These are phyloP conservation scores for Cryptococcus sp. DNA, from an alignment of 1,284 basidiomycete genomes.

Conservation along the genomic window DNA sequence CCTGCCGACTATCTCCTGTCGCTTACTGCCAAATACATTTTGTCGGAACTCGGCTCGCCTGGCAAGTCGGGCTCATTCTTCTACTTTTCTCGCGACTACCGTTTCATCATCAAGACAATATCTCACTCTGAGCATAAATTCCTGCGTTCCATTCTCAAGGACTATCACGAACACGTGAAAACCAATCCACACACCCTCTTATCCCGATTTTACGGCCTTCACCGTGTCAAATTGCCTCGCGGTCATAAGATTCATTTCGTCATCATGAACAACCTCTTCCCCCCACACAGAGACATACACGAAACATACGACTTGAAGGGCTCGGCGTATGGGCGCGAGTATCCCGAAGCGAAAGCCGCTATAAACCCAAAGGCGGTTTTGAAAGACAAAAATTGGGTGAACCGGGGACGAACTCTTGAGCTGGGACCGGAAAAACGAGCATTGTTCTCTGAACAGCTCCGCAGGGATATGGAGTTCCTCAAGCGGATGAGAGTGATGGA, in stretches of 20 bases:
- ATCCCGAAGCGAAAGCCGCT: conserved; percentile 78
- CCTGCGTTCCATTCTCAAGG: conserved; percentile 76
- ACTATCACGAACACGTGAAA: conserved; percentile 86
- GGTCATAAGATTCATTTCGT: conserved; percentile 98
- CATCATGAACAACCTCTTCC: conserved; percentile 99
- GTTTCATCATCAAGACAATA: conserved; percentile 99
- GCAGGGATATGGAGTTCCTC: conserved; percentile 82
- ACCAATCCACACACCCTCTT: conserved; percentile 91
- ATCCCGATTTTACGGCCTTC: conserved; percentile 92
- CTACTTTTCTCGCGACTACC: conserved; percentile 98
- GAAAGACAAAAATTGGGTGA: conserved; percentile 97
- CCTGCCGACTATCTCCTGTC: conserved; percentile 96
- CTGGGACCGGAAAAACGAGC: conserved; percentile 93
- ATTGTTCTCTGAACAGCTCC: conserved; percentile 82
- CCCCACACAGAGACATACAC: conserved; percentile 94
- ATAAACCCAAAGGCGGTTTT: conserved; percentile 83
- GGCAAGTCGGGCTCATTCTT: conserved; percentile 99
- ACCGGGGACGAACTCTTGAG: conserved; percentile 73
- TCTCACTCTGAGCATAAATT: conserved; percentile 94
- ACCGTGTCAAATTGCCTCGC: conserved; percentile 91
- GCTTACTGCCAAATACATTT: conserved; percentile 94
- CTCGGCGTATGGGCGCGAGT: conserved; percentile 84
- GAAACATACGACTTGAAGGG: conserved; percentile 98
- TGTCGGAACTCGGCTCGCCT: conserved; percentile 96
- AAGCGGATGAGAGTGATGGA: conserved; percentile 90